Base-by-base conservation (phyloP, 108 stramenopile species). In the Fragilariopsis cylindrus region DNA sequence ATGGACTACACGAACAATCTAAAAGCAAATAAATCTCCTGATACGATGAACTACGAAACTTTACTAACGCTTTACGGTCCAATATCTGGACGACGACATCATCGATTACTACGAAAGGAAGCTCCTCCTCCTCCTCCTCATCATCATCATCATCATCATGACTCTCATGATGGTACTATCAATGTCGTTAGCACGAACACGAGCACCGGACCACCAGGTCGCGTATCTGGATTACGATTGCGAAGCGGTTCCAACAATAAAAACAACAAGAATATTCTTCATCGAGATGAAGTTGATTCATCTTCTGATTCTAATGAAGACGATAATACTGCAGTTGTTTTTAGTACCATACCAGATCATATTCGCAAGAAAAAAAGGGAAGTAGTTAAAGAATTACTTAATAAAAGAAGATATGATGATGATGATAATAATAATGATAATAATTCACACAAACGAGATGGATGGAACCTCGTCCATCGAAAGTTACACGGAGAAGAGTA, bases 1-100 rank as follows among this genome's bases (percentile, higher is more conserved):
- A 88, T 92, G 87, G 84, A 92, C 68, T 92, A 92, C 65, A 92
- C 91, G 0, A 77, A 85, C 30, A 78, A 77, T 41, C 83, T 88
- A 12, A 67, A 77, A 19, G 81, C 78, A 12, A 92, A 90, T 74
- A 77, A 82, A 69, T 73, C 72, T 62, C 91, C 91, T 0, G 86
- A 90, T 62, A 75, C 73, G 18, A 65, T 47, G 42, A 88, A 90
- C 58, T 92, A 78, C 65, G 39, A 76, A 19, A 57, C 45, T 7
- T 74, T 92, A 60, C 71, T 72, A 39, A 76, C 72, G 11, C 58
- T 88, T 58, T 92, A 92, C 68, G 91, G 91, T 40, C 43, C 62
- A 7, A 15, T 57, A 41, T 30, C 30, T 30, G 30, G 30, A 30
- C 30, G 30, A 30, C 30, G 30, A 30, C 30, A 30, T 30, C 30